Conservation (phyloP, 108 stramenopile species). For the Cyclotella baltica region DNA sequence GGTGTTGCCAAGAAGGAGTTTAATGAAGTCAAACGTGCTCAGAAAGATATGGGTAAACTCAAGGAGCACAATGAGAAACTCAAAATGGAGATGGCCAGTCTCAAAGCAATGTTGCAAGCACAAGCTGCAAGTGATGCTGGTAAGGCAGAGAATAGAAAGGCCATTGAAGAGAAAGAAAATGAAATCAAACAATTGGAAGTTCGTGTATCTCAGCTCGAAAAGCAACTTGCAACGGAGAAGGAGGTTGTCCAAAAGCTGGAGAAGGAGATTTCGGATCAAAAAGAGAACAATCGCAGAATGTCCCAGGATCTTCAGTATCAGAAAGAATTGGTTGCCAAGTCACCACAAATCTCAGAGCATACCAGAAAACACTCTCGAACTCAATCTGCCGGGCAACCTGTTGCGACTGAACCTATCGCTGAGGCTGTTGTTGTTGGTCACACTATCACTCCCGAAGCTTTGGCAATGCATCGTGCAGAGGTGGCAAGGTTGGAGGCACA, state of each 20-base stretch:
- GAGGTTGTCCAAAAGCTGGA: slow-evolving; percentile 76
- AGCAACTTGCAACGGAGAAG: slow-evolving; percentile 74
- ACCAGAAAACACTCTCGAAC: slow-evolving; percentile 24
- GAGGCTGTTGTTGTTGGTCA: slow-evolving; percentile 59
- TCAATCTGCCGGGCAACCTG: slow-evolving; percentile 12
- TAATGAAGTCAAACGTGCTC: slow-evolving; percentile 73
- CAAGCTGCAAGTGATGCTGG: slow-evolving; percentile 78
- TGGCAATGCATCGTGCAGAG: slow-evolving; percentile 72
- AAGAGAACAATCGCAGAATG: slow-evolving; percentile 46
- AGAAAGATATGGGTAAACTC: slow-evolving; percentile 89
- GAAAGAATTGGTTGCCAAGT: slow-evolving; percentile 40
- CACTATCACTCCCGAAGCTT: slow-evolving; percentile 74
- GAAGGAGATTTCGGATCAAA: slow-evolving; percentile 57
- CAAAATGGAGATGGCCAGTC: slow-evolving; percentile 91
- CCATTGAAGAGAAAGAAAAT: slow-evolving; percentile 68
- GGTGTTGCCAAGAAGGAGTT: slow-evolving; percentile 66
- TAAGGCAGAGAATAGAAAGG: slow-evolving; percentile 62
- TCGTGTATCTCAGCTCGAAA: slow-evolving; percentile 80
- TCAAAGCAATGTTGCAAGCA: slow-evolving; percentile 91
- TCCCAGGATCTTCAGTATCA: slow-evolving; percentile 43
- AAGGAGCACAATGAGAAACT: slow-evolving; percentile 88
- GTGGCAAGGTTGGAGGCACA: slow-evolving; percentile 78
- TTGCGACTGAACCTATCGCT: slow-evolving; percentile 40
- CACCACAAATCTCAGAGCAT: slow-evolving; percentile 35
- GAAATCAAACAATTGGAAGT: slow-evolving; percentile 78